Evolutionary conservation across 352 stramenopile genomes (phyloP), one percentile per base, ranked within the genome.

Genomic region (Sclerospora graminicola): DNA sequence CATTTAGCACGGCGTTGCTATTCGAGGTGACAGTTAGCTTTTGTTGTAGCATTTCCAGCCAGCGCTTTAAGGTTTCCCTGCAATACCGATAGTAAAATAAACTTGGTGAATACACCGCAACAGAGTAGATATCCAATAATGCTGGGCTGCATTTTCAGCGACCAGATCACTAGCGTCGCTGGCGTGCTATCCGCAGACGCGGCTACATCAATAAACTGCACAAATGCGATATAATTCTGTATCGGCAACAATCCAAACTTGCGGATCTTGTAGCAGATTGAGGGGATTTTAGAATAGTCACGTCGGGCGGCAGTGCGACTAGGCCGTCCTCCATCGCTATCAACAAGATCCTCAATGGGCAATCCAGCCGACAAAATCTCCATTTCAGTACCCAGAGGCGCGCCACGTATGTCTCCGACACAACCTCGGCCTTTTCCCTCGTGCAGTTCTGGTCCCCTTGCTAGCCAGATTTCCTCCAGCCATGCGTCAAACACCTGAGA

Each of bases 401-500:
- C 56, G 5, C 45, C 16, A 8, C 72, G 73, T 37, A 70, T 47
- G 41, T 81, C 54, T n/a, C 77, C 77, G 4, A 82, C 65, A 37
- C 65, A 61, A 1, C 77, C 73, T 38, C 73, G 63, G 0, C 77
- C 73, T 2, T n/a, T 24, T 8, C 77, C 77, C 8, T 64, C 55
- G n/a, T 60, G 53, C 18, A 77, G n/a, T 33, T 85, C 63, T 14
- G 49, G 42, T 29, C 61, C 37, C 7, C 47, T 38, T 2, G 39
- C 43, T 21, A 66, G 28, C 77, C 77, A 89, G 10, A 76, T 57
- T 37, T 71, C 15, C 35, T 69, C 32, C 20, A 86, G 43, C 73
- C 75, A 89, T 18, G 60, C 66, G 42, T 89, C 72, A 14, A 89
- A 83, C 9, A 71, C 71, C 11, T 82, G 51, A n/a, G 40, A 69